Conservation (phyloP, 345 rosid species). For the Laguncularia racemosa region DNA sequence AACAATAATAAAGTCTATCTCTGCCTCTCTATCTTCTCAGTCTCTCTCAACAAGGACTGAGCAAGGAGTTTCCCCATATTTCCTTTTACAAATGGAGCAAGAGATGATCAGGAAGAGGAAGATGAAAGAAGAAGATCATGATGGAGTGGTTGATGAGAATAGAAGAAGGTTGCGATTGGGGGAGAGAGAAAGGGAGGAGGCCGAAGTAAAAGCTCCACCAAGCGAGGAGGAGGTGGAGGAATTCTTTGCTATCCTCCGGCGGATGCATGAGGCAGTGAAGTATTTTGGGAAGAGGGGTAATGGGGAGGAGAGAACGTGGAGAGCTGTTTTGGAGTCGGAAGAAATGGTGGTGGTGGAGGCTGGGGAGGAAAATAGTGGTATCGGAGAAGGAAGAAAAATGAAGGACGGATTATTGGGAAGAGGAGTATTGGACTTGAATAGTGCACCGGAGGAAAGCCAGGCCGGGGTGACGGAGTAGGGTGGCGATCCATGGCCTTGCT, state of each 20-base stretch:
- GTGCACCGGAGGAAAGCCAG: constrained; percentile 10
- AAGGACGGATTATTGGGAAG: not conserved
- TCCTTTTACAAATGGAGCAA: too few species aligned
- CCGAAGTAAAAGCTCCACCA: constrained; percentile 4
- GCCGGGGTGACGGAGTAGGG: not conserved
- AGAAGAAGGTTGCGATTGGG: not conserved
- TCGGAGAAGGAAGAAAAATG: not conserved
- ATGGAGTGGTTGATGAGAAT: constrained; percentile 4
- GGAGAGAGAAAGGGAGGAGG: constrained; percentile 9
- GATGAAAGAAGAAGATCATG: constrained; percentile 2
- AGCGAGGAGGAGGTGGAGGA: constrained; percentile 24
- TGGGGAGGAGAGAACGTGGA: constrained; percentile 2
- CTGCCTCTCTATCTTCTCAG: too few species aligned
- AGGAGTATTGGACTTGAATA: constrained; percentile 17
- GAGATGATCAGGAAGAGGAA: constrained; percentile 4
- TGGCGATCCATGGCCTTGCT: too few species aligned
- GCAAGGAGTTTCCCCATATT: too few species aligned
- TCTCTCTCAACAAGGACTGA: too few species aligned
- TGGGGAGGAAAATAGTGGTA: not conserved
- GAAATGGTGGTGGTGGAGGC: not conserved
- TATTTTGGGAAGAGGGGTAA: constrained; percentile 10
- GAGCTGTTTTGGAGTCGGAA: constrained; percentile 9
- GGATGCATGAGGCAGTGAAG: constrained; percentile 19
- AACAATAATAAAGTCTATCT: too few species aligned
- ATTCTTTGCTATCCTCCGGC: constrained; percentile 21